Conservation (phyloP, 495 filamentous ascomycete genomes). For the Penicillium simplicissimum region DNA sequence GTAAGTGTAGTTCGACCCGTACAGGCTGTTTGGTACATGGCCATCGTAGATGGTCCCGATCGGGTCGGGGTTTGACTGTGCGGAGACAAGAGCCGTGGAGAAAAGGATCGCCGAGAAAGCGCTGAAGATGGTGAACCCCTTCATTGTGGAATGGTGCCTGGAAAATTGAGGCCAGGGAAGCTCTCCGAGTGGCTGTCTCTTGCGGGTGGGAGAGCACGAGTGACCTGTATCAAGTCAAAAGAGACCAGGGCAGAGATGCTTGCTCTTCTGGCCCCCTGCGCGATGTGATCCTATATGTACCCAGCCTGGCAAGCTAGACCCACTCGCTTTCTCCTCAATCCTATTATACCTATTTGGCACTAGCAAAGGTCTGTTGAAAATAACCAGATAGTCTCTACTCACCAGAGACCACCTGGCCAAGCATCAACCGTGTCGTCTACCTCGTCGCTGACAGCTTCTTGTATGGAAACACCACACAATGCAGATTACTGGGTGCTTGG, state of each 20-base stretch:
- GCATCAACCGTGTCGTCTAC: background rate
- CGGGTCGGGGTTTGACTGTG: slow-evolving; percentile 14
- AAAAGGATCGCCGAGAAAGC: background rate
- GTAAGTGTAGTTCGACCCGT: slow-evolving; percentile 17
- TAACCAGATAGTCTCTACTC: background rate
- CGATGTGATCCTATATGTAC: background rate
- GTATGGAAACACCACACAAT: too few species aligned
- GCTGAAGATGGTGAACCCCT: background rate
- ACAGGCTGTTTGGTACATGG: slow-evolving; percentile 12
- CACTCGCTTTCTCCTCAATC: background rate
- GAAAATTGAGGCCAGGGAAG: background rate
- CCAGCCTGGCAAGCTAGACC: background rate
- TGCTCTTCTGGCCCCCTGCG: background rate
- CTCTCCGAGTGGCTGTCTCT: background rate
- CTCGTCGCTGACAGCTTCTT: background rate
- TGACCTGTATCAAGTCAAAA: background rate
- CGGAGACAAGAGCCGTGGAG: background rate
- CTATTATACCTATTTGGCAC: background rate
- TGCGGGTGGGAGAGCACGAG: background rate
- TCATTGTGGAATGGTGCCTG: background rate
- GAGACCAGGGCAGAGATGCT: background rate
- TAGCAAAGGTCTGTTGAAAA: background rate
- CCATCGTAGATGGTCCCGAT: slow-evolving; percentile 19
- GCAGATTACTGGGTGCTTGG: too few species aligned
- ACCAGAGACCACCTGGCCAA: background rate